Base-by-base conservation (phyloP, 2,329 filamentous ascomycete genomes). In the Trichoderma sp. region DNA sequence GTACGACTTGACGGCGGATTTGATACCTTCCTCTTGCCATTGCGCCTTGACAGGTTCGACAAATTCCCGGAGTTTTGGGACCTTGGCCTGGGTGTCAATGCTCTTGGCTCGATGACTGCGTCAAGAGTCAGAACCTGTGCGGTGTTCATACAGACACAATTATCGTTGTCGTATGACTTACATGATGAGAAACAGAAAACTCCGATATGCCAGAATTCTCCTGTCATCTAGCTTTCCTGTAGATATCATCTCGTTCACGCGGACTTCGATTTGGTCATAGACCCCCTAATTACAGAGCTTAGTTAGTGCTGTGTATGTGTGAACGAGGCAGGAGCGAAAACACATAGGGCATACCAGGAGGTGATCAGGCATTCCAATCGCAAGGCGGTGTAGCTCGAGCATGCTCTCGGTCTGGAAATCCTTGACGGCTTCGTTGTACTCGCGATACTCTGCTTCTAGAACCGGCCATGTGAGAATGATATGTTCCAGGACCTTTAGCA, bases 111-210 rank as follows among this genome's bases (percentile, higher is more conserved):
- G 92, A 76, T 98, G 94, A 71, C 90, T 91, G 48, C 4, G 63
- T 1, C 30, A 17, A 10, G 17, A 51, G 48, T 69, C 64, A 69
- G 68, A 28, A 26, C 7, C n/a, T 7, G n/a, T 24, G 15, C 12
- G 9, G 21, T 15, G 2, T 39, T 39, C 34, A 17, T 63, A 7
- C 44, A 2, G 21, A 12, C 0, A 9, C 5, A 45, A 24, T 3
- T 7, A 15, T 24, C 17, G 19, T 21, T 47, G 28, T n/a, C 34
- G 4, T 26, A 24, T 7, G 44, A 75, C 82, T 73, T 79, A 90
- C 86, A 95, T 89, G 68, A 99, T 95, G 66, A 96, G 95, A 75
- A 99, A 96, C 0, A 98, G 82, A 68, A 98, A 94, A 10, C 93
- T 94, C 70, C 88, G 91, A 72, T 96, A 93, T 1, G 93, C 92